Evolutionary conservation across 2,329 filamentous ascomycete genomes (phyloP).

Genomic region (Penicillium sp.): DNA sequence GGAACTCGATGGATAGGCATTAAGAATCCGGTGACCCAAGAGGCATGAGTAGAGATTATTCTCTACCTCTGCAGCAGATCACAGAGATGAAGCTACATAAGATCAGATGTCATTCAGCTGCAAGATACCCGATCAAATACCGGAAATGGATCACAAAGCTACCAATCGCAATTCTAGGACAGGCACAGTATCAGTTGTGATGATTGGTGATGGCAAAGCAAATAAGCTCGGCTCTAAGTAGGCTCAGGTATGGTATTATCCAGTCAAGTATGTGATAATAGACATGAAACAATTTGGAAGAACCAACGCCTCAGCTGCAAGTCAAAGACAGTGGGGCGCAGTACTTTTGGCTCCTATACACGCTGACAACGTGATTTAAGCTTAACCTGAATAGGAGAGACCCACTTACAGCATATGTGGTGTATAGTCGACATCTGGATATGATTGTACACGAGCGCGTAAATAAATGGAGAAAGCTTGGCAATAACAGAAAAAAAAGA

Average conservation of each 20-base stretch:
- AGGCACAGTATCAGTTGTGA: no score
- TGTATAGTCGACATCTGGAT: not conserved
- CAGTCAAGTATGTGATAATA: no score
- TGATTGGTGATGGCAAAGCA: no score
- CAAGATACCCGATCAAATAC: slow-evolving; percentile 19
- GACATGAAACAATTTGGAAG: no score
- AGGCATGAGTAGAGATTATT: slow-evolving; percentile 7
- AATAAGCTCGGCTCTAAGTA: no score
- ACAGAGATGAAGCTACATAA: slow-evolving; percentile 18
- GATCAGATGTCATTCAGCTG: slow-evolving; percentile 21
- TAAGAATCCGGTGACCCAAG: not conserved
- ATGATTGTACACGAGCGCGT: slow-evolving; percentile 8
- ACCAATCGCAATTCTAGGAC: slow-evolving; percentile 9
- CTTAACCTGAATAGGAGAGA: no score
- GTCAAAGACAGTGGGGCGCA: no score
- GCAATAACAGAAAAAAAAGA: not conserved
- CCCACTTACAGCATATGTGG: not conserved
- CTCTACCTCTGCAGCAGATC: slow-evolving; percentile 16
- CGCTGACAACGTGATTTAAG: no score
- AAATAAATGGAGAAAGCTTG: not conserved
- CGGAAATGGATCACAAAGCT: slow-evolving; percentile 21
- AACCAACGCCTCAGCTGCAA: not conserved
- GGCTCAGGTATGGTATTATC: no score
- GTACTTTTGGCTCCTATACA: no score
- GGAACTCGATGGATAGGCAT: no score